Base-by-base conservation (phyloP, 305 asterid genomes). In the Fraxinus platypoda region DNA sequence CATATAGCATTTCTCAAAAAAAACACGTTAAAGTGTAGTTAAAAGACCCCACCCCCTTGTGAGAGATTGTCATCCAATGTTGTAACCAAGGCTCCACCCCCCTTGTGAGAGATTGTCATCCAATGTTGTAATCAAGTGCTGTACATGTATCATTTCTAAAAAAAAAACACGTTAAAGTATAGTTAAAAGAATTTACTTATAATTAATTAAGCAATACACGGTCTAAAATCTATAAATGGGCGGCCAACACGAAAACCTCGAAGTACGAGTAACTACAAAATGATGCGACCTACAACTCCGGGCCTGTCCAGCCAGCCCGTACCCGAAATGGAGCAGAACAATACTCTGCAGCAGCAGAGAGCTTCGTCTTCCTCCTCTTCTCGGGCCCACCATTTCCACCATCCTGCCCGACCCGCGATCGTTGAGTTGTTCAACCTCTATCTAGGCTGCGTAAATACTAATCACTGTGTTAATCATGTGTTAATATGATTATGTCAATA, bases 361-460 rank as follows among this genome's bases (percentile, higher is more conserved):
- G 78, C 91, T 75, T 87, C 97, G 76, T 84, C 97, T 46, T 86
- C 97, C 34, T 83, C 95, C 57, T 87, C 97, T 62, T 89, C 94
- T 76, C 90, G 95, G 81, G 87, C 92, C 59, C 92, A 87, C 80
- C 96, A 91, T n/a, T 91, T 89, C 86, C 97, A 95, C 84, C 97
- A 95, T 82, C 99, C 98, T 7, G 96, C 98, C 76, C 90, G 95
- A 4, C 90, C 92, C 52, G 89, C 94, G 70, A 88, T 96, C 64
- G 71, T 92, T 78, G 98, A 96, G 83, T 95, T 96, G 84, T 93
- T 96, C 90, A 90, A 90, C 84, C 91, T 90, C 34, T 96, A 93
- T 87, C 85, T 94, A 68, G 98, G 99, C 79, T 93, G 86, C 84
- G 95, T 86, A 64, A 43, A 49, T 37, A 28, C 21, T 23, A 7